Percentiles rank a stretch among this genome's conserved stretches.
phyloP scores from a whole-genome alignment of 106 monocot species.

The Apostasia ramifera region DNA sequence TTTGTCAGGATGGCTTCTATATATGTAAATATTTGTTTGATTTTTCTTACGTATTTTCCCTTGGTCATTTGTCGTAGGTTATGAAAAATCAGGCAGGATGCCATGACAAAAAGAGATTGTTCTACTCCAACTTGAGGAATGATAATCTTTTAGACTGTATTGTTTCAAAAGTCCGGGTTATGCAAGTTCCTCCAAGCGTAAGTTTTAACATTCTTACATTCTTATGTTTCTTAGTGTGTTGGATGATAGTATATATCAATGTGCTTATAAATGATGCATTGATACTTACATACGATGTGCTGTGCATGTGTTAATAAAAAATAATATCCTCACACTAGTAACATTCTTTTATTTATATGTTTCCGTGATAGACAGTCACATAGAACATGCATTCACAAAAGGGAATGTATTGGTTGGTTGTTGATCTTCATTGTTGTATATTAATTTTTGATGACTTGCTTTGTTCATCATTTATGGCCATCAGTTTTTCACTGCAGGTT shows the following conservation, averaged over 20 bases:
- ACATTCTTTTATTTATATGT: not conserved
- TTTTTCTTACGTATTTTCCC: not conserved
- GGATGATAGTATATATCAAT: not conserved
- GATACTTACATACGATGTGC: not conserved
- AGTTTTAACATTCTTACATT: slow-evolving; percentile 6
- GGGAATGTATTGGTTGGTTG: not conserved
- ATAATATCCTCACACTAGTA: too few species aligned
- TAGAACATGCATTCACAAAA: not conserved
- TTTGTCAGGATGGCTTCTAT: not conserved
- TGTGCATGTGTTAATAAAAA: not conserved
- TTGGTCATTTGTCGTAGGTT: slow-evolving; percentile 34
- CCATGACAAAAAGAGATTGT: slow-evolving; percentile 66
- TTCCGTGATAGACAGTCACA: not conserved
- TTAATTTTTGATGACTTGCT: not conserved
- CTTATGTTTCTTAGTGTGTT: not conserved
- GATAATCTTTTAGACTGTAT: slow-evolving; percentile 80
- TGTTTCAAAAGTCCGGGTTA: slow-evolving; percentile 64
- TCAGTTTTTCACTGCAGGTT: slow-evolving; percentile 40
- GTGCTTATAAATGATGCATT: not conserved
- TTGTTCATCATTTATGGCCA: not conserved
- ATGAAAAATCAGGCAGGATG: slow-evolving; percentile 51
- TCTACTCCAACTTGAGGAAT: slow-evolving; percentile 71
- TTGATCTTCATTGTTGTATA: not conserved
- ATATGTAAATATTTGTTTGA: too few species aligned
- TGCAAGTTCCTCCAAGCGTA: slow-evolving; percentile 50